Evolutionary conservation across 805 yeast genomes (phyloP).

Genomic region (Wickerhamomyces xylosicus): DNA sequence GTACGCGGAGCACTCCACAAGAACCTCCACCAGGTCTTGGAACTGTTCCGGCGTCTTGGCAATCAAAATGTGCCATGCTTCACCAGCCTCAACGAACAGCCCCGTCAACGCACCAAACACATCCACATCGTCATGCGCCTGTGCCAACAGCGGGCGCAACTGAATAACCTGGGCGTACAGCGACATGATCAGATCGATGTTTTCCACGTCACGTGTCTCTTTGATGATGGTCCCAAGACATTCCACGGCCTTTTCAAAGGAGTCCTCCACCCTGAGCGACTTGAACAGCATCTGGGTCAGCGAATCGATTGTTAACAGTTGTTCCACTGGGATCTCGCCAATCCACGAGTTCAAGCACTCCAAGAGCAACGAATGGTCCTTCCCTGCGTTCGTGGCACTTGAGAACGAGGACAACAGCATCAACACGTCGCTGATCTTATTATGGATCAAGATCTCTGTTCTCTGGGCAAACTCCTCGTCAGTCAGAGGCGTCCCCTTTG

Average conservation of each 20-base stretch:
- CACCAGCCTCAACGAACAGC: slow-evolving; percentile 86
- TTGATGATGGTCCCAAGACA: slow-evolving; percentile 72
- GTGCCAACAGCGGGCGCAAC: slow-evolving; percentile 41
- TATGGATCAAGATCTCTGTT: slow-evolving; percentile 48
- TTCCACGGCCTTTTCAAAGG: slow-evolving; percentile 80
- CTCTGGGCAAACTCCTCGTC: slow-evolving; percentile 71
- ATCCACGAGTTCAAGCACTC: slow-evolving; percentile 88
- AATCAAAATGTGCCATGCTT: slow-evolving; percentile 85
- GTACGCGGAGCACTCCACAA: slow-evolving; percentile 60
- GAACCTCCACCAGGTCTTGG: slow-evolving; percentile 60
- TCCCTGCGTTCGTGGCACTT: slow-evolving; percentile 20
- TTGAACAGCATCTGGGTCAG: slow-evolving; percentile 61
- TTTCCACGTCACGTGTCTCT: slow-evolving; percentile 73
- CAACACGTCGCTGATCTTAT: slow-evolving; percentile 62
- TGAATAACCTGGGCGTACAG: slow-evolving; percentile 60
- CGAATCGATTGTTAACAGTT: slow-evolving; percentile 52
- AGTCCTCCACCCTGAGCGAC: slow-evolving; percentile 44
- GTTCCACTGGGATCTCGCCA: slow-evolving; percentile 67
- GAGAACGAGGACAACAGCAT: slow-evolving; percentile 47
- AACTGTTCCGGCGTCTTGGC: slow-evolving; percentile 63
- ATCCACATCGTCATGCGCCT: slow-evolving; percentile 34
- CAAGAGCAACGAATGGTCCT: slow-evolving; percentile 37
- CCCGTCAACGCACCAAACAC: slow-evolving; percentile 61
- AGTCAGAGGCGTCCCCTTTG: slow-evolving; percentile 65
- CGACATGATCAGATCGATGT: slow-evolving; percentile 49